Base-by-base conservation (phyloP, 2,329 filamentous ascomycete genomes). In the Shiraia sp. region DNA sequence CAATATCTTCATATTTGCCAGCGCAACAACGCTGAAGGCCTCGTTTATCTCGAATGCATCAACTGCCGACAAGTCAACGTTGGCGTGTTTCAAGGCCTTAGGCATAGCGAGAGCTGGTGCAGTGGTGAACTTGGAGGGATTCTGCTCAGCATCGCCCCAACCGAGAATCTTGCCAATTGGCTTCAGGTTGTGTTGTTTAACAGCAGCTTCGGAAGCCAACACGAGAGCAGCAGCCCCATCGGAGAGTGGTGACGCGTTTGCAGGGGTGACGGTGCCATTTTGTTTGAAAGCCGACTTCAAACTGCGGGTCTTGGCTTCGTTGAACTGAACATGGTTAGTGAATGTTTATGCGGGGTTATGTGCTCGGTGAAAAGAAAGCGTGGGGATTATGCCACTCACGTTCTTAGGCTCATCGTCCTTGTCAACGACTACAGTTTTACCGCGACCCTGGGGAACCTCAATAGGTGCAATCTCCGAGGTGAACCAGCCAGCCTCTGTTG, bases 11-110 rank as follows among this genome's bases (percentile, higher is more conserved):
- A 96, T 84, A 79, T 99, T 99, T 56, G 93, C 91, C 37, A 99
- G 81, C 27, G 93, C 90, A 51, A 99, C 93, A 35, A 96, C 93
- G 51, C 88, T 93, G 79, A 99, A 99, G 29, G 93, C 93, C 79
- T 99, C 93, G 79, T 99, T 99, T 79, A 99, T 96, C 79, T 99
- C 93, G 72, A 93, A 99, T 59, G 84, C 93, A 65, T 97, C 92
- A 44, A 99, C 80, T 45, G 88, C 79, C 51, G 86, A 82, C 57
- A 85, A 80, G 42, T 83, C 81, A 49, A 99, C 75, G 50, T 88
- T 88, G 48, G 93, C 93, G 74, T 99, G 92, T 80, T 92, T 90
- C 66, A 99, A 82, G 44, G 93, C 93, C 80, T 97, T 99, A 70
- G 93, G 93, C 61, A 99, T 95, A 55, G 93, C 93, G 42, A 97